phyloP scores from a whole-genome alignment of 768 basidiomycete genomes.

The Neoboletus subvelutipes region DNA sequence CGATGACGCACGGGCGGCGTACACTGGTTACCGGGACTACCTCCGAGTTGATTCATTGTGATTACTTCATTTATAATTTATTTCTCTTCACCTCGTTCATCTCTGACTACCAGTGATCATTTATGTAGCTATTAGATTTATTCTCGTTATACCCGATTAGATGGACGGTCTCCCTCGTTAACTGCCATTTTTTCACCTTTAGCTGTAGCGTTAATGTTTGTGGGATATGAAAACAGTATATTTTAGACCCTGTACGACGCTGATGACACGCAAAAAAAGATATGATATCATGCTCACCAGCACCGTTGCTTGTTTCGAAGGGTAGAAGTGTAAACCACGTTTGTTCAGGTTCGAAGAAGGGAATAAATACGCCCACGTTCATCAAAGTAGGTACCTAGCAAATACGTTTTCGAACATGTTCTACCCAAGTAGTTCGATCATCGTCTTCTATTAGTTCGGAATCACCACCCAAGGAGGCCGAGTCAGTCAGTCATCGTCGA shows the following conservation, averaged over 20 bases:
- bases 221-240: too few relatives aligned
- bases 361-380: neutral
- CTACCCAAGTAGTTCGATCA: neutral
- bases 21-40: neutral
- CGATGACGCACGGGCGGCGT: neutral
- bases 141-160: neutral
- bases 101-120: neutral
- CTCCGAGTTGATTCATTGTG: neutral
- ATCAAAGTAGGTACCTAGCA: neutral
- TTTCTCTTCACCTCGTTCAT: constrained; percentile 9
- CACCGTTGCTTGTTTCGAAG: too few relatives aligned
- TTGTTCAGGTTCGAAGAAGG: neutral
- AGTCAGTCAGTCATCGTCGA: too few relatives aligned
- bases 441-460: neutral
- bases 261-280: too few relatives aligned
- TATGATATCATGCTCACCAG: too few relatives aligned
- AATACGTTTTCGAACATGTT: neutral
- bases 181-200: too few relatives aligned
- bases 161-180: neutral
- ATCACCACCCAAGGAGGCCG: neutral
- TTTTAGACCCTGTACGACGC: too few relatives aligned
- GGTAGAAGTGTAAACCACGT: neutral
- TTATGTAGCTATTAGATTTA: neutral
- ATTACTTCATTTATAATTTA: neutral
- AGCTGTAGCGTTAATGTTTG: too few relatives aligned